Base-by-base conservation (phyloP, 805 yeast species). In the Suhomyces prunicola region DNA sequence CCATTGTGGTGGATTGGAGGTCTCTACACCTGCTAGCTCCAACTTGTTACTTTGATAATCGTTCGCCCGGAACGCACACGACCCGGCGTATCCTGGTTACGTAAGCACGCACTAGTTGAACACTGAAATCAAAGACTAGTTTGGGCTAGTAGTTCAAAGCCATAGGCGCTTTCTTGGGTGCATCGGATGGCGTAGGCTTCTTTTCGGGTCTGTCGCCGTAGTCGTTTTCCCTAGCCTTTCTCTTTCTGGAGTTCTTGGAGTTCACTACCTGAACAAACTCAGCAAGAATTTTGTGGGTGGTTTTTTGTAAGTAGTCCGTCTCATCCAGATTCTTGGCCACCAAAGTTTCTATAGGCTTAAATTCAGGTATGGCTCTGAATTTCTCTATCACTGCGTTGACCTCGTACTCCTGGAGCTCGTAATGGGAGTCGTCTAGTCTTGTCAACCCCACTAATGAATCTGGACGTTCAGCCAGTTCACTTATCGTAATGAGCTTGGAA, bases 181-280 rank as follows among this genome's bases (percentile, higher is more conserved):
- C 46, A 46, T 53, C 49, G 5, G 46, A 23, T 3, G 44, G 24
- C 19, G 36, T 13, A 9, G 19, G 26, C 39, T 47, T 47, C 41
- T n/a, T 17, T 4, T 40, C 36, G 7, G 51, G 41, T 19, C 52
- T 46, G 3, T 50, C 54, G 13, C 44, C 47, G 10, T 35, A 45
- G 22, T 50, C 49, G 10, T 19, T 26, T 2, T 42, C 46, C 8
- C 48, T 47, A 6, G 31, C 26, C 27, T 33, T 48, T 39, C 56
- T 54, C 53, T 53, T 50, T 31, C 50, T 48, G 15, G 46, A 17
- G 5, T 19, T n/a, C 26, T 40, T 52, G 36, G 48, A 23, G 27
- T 48, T 48, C n/a, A 26, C 22, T 7, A 40, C 15, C 6, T 23
- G 35, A 10, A 42, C 48, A 23, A 40, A 47, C 15, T 46, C 48